phyloP scores from a whole-genome alignment of 768 basidiomycete species.

The Tricholomella constricta region DNA sequence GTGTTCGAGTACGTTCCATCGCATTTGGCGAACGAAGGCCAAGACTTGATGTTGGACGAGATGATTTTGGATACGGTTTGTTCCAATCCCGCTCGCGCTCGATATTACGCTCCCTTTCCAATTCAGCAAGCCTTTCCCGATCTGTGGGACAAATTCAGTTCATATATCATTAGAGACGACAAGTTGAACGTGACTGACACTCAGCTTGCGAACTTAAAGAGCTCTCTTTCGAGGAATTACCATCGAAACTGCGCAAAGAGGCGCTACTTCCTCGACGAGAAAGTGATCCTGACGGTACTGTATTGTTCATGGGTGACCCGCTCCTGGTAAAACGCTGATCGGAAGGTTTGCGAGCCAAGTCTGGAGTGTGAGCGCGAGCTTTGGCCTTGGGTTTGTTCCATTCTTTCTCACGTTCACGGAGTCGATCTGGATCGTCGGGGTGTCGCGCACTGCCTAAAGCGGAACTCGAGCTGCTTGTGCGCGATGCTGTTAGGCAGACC shows the following conservation, averaged over 20 bases:
- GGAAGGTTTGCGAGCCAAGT: slow-evolving; percentile 19
- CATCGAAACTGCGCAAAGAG: slow-evolving; percentile 46
- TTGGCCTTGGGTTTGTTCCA: slow-evolving; percentile 41
- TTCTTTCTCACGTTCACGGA: slow-evolving; percentile 47
- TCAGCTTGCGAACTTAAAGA: slow-evolving; percentile 54
- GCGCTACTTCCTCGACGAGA: slow-evolving; percentile 35
- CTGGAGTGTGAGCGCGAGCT: slow-evolving; percentile 19
- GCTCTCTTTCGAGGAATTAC: slow-evolving; percentile 43
- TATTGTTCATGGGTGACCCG: slow-evolving; percentile 15
- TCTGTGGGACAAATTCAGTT: slow-evolving; percentile 33
- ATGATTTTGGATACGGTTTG: slow-evolving; percentile 36
- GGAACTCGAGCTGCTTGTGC: slow-evolving; percentile 9
- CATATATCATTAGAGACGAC: background rate
- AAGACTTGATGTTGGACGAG: slow-evolving; percentile 47
- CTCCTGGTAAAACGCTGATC: slow-evolving; percentile 17
- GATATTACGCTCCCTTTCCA: slow-evolving; percentile 43
- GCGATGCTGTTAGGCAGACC: slow-evolving; percentile 17
- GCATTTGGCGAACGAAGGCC: slow-evolving; percentile 37
- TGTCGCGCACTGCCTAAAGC: background rate
- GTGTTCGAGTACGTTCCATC: slow-evolving; percentile 19
- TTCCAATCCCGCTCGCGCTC: slow-evolving; percentile 63
- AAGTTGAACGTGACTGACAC: slow-evolving; percentile 37
- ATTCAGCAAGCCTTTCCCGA: slow-evolving; percentile 42
- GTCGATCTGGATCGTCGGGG: slow-evolving; percentile 22
- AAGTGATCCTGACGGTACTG: slow-evolving; percentile 25